phyloP scores from a whole-genome alignment of 106 monocot species.

The Dendrobium officinale region DNA sequence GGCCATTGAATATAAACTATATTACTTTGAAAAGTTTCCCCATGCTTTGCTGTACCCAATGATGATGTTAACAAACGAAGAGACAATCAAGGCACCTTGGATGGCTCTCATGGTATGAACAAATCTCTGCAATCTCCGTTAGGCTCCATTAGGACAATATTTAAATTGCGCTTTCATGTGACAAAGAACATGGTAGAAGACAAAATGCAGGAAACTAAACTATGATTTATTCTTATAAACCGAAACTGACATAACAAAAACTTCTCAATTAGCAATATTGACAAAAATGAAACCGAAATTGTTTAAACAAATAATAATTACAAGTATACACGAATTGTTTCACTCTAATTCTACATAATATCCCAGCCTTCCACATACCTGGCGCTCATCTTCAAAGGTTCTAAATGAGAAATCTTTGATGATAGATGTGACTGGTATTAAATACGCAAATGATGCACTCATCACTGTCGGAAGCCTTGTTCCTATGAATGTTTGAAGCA shows the following conservation, averaged over 20 bases:
- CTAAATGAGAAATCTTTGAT: constrained; percentile 39
- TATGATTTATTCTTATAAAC: neutral
- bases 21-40: constrained; percentile 49
- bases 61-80: constrained; percentile 62
- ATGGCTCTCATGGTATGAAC: constrained; percentile 76
- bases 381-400: constrained; percentile 31
- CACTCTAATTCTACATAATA: no score
- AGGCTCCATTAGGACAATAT: neutral
- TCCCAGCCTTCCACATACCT: constrained; percentile 27
- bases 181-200: neutral
- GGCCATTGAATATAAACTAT: neutral
- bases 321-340: neutral
- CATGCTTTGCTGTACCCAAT: constrained; percentile 71
- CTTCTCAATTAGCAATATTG: neutral
- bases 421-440: constrained; percentile 69
- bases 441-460: constrained; percentile 81
- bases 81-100: constrained; percentile 81
- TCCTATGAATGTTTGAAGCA: constrained; percentile 74
- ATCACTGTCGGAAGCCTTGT: constrained; percentile 78
- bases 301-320: neutral
- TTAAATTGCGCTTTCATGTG: no score
- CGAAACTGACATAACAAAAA: neutral
- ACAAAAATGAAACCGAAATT: neutral
- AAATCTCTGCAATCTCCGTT: constrained; percentile 60
- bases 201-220: neutral